Evolutionary conservation across 2,329 filamentous ascomycete species (phyloP).

Genomic region (Hyphodiscus sp.): DNA sequence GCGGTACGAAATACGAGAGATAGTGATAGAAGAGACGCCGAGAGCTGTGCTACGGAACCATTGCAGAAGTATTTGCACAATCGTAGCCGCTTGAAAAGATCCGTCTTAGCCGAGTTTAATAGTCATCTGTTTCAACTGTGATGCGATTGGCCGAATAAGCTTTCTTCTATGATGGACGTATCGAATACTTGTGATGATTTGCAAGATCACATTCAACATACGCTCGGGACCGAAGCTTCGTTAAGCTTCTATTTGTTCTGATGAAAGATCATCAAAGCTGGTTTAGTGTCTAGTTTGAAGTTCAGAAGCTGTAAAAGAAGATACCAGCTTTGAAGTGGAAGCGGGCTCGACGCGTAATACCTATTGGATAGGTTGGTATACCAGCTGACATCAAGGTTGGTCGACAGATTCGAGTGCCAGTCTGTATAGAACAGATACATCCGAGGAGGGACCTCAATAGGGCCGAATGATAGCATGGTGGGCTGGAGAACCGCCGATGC

Average conservation of each 20-base stretch:
- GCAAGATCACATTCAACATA: not conserved
- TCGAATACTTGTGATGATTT: not conserved
- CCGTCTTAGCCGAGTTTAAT: not conserved
- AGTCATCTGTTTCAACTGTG: not conserved
- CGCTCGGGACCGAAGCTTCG: not conserved
- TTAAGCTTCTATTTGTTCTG: not conserved
- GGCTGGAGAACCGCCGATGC: not conserved
- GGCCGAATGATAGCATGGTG: not conserved
- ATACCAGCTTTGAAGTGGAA: not conserved
- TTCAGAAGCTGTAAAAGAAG: not conserved
- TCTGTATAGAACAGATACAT: not conserved
- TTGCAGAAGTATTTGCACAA: not conserved
- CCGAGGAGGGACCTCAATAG: not conserved
- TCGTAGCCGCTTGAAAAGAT: not conserved
- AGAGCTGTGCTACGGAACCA: not conserved
- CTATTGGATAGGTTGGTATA: not conserved
- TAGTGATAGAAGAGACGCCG: not conserved
- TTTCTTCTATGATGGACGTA: not conserved
- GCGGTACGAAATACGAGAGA: not conserved
- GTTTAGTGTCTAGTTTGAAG: not conserved
- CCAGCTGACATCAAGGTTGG: not conserved
- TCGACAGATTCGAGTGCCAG: not conserved
- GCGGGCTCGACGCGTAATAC: not conserved
- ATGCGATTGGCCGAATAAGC: not conserved
- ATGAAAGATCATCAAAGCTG: not conserved